Evolutionary conservation across 208 protist genomes (phyloP).

Genomic region (Trypanosoma theileri): DNA sequence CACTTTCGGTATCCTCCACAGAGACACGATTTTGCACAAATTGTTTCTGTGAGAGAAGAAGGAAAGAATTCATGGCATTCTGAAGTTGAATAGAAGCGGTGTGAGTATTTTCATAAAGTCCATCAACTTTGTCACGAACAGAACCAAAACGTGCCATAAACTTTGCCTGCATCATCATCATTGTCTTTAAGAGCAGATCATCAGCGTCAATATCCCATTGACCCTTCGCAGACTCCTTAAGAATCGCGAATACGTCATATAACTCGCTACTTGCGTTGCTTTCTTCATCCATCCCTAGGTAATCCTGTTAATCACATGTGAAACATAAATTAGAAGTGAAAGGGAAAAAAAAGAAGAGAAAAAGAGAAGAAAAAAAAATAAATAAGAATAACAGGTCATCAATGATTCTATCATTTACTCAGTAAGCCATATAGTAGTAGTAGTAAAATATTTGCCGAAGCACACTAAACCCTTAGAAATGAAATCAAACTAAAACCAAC

Average conservation of each 20-base stretch:
- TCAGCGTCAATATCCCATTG: slow-evolving; percentile 53
- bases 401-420: no score
- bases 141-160: slow-evolving; percentile 28
- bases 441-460: no score
- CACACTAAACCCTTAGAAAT: no score
- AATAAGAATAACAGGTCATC: no score
- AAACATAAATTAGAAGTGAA: slow-evolving; percentile 8
- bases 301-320: background rate
- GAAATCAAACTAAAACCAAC: slow-evolving; percentile 1
- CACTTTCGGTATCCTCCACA: slow-evolving; percentile 31
- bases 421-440: no score
- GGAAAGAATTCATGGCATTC: slow-evolving; percentile 62
- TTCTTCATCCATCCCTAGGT: slow-evolving; percentile 25
- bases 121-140: slow-evolving; percentile 34
- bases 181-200: slow-evolving; percentile 38
- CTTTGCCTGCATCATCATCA: slow-evolving; percentile 47
- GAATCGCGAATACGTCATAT: slow-evolving; percentile 20
- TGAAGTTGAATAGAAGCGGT: slow-evolving; percentile 38
- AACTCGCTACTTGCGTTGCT: slow-evolving; percentile 19
- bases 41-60: slow-evolving; percentile 60
- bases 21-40: slow-evolving; percentile 82
- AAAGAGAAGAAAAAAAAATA: slow-evolving; percentile 3
- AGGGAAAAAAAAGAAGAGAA: slow-evolving; percentile 14
- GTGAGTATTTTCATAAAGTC: slow-evolving; percentile 32
- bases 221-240: slow-evolving; percentile 30